phyloP scores from a whole-genome alignment of 345 rosid genomes.

The Eucalyptus cladocalyx region DNA sequence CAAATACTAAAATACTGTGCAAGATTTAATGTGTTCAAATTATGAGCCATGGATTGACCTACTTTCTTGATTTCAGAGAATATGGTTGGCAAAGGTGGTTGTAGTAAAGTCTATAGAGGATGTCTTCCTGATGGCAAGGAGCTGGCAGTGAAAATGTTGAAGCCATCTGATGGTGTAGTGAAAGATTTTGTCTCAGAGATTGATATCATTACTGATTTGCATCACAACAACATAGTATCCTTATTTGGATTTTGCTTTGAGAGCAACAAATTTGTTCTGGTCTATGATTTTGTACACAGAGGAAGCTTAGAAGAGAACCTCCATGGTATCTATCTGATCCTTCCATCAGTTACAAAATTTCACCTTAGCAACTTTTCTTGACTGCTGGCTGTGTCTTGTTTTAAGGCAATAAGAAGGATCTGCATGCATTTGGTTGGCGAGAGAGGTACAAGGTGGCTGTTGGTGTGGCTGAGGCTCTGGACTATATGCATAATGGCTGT shows the following conservation, averaged over 20 bases:
- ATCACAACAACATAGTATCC: conserved; percentile 77
- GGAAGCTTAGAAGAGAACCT: conserved; percentile 97
- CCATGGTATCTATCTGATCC: conserved; percentile 36
- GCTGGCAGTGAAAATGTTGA: conserved; percentile 79
- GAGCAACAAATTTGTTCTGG: conserved; percentile 52
- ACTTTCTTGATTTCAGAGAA: conserved; percentile 32
- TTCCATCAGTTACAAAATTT: not conserved
- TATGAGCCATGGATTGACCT: not conserved
- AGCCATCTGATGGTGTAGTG: conserved; percentile 54
- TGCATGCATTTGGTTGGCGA: conserved; percentile 52
- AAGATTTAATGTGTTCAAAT: not conserved
- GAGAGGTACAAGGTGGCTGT: conserved; percentile 83
- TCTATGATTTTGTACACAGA: conserved; percentile 74
- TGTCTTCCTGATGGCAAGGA: conserved; percentile 79
- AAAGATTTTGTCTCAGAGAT: conserved; percentile 77
- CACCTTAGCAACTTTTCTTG: not conserved
- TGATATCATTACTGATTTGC: conserved; percentile 58
- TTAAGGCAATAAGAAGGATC: conserved; percentile 54
- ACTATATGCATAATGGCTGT: conserved; percentile 61
- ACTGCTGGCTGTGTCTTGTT: not conserved
- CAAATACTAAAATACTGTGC: not conserved
- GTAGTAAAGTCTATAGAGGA: conserved; percentile 83
- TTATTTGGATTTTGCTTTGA: conserved; percentile 81
- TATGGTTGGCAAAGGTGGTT: conserved; percentile 90
- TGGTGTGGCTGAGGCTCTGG: conserved; percentile 87